Evolutionary conservation across 2,329 filamentous ascomycete species (phyloP).

Genomic region (Pseudopithomyces maydicus): DNA sequence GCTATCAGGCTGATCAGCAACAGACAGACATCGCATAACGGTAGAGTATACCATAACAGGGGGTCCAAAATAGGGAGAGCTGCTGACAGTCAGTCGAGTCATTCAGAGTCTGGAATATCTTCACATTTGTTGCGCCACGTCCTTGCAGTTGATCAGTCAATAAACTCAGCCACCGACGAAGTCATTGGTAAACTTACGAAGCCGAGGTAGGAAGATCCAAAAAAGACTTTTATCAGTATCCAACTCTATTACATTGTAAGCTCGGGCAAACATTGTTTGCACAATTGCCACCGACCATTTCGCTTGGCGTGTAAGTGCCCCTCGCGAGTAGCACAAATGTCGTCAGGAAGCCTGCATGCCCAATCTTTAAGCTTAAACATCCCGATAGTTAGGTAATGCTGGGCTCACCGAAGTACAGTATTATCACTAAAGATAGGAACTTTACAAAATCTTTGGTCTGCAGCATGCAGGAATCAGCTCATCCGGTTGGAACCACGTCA

Average conservation of each 20-base stretch:
- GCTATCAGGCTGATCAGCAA: constrained; percentile 45
- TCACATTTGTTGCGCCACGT: constrained; percentile 54
- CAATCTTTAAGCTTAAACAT: constrained; percentile 3
- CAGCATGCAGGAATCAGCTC: constrained; percentile 7
- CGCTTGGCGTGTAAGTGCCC: constrained; percentile 65
- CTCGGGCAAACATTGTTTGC: neutral
- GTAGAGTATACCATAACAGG: constrained; percentile 54
- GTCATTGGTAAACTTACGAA: constrained; percentile 59
- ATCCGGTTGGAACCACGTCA: neutral
- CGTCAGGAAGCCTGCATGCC: constrained; percentile 73
- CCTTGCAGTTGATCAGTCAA: constrained; percentile 33
- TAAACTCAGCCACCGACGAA: neutral
- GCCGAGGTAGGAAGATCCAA: constrained; percentile 75
- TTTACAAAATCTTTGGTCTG: constrained; percentile 85
- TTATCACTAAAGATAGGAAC: constrained; percentile 76
- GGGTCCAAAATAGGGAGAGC: constrained; percentile 57
- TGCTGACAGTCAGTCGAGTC: constrained; percentile 27
- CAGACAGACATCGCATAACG: constrained; percentile 12
- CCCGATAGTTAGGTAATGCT: neutral
- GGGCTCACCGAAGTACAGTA: constrained; percentile 72
- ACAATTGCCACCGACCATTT: constrained; percentile 58
- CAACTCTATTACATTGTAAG: constrained; percentile 56
- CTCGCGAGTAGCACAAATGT: constrained; percentile 82
- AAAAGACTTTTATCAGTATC: constrained; percentile 80
- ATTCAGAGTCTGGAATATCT: neutral